These are phyloP conservation scores for Trichosanthes cucumerina DNA, from an alignment of 306 rosid species.

Conservation along the genomic window DNA sequence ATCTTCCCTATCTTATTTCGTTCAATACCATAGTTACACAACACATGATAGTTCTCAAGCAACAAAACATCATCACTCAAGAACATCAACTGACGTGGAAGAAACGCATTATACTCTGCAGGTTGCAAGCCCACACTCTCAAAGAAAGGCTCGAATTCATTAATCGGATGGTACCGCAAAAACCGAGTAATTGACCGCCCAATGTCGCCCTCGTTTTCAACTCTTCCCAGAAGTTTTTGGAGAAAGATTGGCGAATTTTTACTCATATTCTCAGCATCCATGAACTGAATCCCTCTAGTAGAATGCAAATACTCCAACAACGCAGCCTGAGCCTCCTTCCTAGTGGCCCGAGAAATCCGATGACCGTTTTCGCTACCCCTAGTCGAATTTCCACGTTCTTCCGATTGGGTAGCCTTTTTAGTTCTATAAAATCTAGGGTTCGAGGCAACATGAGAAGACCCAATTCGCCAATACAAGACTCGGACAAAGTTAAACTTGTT, in stretches of 20 bases:
- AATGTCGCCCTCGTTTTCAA: slow-evolving; percentile 14
- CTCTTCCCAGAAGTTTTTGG: slow-evolving; percentile 28
- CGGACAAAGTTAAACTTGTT: slow-evolving; percentile 2
- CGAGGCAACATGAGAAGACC: slow-evolving; percentile 12
- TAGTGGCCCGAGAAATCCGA: slow-evolving; percentile 7
- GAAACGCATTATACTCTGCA: slow-evolving; percentile 39
- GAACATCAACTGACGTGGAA: slow-evolving; percentile 50
- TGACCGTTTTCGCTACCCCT: neutral
- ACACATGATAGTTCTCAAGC: slow-evolving; percentile 42
- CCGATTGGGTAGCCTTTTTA: slow-evolving; percentile 7
- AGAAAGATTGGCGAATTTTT: slow-evolving; percentile 55
- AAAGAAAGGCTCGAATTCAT: slow-evolving; percentile 80
- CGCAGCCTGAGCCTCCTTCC: slow-evolving; percentile 55
- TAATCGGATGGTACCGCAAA: slow-evolving; percentile 63
- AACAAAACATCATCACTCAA: slow-evolving; percentile 41
- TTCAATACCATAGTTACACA: slow-evolving; percentile 52
- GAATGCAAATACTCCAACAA: slow-evolving; percentile 62
- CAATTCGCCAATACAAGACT: slow-evolving; percentile 9
- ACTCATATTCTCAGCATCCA: slow-evolving; percentile 75
- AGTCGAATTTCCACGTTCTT: neutral
- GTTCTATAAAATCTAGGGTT: slow-evolving; percentile 37
- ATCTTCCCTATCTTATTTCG: slow-evolving; percentile 46
- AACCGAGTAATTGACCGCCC: slow-evolving; percentile 30
- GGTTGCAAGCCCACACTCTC: slow-evolving; percentile 77
- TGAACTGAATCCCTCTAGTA: slow-evolving; percentile 49